Base-by-base conservation (phyloP, 129 eudicot genomes). In the Smallanthus sonchifolius region DNA sequence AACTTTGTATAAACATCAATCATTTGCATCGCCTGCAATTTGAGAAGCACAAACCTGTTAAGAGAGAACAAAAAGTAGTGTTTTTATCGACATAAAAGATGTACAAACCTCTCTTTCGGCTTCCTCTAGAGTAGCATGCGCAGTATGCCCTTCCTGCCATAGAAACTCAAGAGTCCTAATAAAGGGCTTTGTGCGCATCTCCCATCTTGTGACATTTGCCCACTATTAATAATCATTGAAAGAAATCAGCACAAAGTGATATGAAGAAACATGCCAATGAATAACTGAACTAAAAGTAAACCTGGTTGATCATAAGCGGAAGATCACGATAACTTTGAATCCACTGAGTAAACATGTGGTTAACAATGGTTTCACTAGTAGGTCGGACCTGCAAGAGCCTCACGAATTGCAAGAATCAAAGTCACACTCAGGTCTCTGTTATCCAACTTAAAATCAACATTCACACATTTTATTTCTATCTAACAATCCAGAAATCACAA, bases 121-220 rank as follows among this genome's bases (percentile, higher is more conserved):
- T 78, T 95, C 99, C 54, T 87, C 96, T 1, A 89, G 81, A 72
- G 95, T 85, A 69, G 95, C 92, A 89, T 95, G 99, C 30, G 99
- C 97, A 62, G 97, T 95, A 80, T 95, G 99, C 6, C 99, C 99
- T 71, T 95, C 99, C 67, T 91, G 99, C 99, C 99, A 95, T 10
- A 95, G 92, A 85, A 95, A 95, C 67, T 95, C 97, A 20, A 95
- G 97, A 44, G 99, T 95, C 77, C 99, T 88, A 51, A 95, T 81
- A 71, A 95, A 95, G 15, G 99, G 99, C 79, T 95, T 91, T 20
- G 99, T 95, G 28, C 99, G 99, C 97, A 91, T 88, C 87, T 95
- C 99, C 97, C 99, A 95, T 77, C 99, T 91, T 54, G 99, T 95
- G 69, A 95, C 97, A 81, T 91, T 95, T 32, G 94, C 97, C 99